phyloP scores from a whole-genome alignment of 2,329 filamentous ascomycete species.

The Penicillium sp. region DNA sequence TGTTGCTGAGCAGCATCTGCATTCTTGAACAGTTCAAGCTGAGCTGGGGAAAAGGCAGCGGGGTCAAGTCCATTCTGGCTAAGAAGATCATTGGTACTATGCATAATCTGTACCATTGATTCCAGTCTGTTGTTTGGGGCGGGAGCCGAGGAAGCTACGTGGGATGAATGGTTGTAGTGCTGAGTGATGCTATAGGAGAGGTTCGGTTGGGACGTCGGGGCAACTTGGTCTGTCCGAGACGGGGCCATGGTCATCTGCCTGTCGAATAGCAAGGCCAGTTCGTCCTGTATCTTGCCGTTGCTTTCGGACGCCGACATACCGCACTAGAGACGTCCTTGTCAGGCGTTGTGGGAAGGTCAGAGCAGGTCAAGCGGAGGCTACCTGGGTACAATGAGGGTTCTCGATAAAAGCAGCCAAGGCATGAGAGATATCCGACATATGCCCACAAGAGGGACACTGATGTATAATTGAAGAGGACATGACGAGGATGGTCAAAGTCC shows the following conservation, averaged over 20 bases:
- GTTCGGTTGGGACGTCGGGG: conserved; percentile 40
- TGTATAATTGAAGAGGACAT: conserved; percentile 46
- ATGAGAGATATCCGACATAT: conserved; percentile 41
- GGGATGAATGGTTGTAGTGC: conserved; percentile 82
- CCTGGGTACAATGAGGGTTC: conserved; percentile 46
- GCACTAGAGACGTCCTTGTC: conserved; percentile 39
- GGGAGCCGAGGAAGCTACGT: conserved; percentile 53
- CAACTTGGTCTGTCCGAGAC: conserved; percentile 24
- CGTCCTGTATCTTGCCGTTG: conserved; percentile 73
- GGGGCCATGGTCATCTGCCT: conserved; percentile 66
- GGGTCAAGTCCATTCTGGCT: conserved; percentile 72
- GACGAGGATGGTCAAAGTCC: conserved; percentile 4
- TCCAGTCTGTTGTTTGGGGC: conserved; percentile 46
- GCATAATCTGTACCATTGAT: conserved; percentile 48
- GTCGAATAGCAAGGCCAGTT: conserved; percentile 79
- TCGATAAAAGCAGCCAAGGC: conserved; percentile 42
- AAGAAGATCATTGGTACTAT: conserved; percentile 59
- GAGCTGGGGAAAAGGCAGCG: conserved; percentile 69
- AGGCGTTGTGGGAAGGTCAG: conserved; percentile 23
- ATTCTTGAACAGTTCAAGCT: conserved; percentile 77
- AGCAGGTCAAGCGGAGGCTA: conserved; percentile 32
- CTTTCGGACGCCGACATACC: conserved; percentile 46
- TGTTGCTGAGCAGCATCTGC: conserved; percentile 73
- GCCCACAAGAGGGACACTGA: conserved; percentile 45
- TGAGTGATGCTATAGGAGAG: conserved; percentile 77